Evolutionary conservation across 2,329 filamentous ascomycete genomes (phyloP).

Genomic region (Pestalotiopsis sp.): DNA sequence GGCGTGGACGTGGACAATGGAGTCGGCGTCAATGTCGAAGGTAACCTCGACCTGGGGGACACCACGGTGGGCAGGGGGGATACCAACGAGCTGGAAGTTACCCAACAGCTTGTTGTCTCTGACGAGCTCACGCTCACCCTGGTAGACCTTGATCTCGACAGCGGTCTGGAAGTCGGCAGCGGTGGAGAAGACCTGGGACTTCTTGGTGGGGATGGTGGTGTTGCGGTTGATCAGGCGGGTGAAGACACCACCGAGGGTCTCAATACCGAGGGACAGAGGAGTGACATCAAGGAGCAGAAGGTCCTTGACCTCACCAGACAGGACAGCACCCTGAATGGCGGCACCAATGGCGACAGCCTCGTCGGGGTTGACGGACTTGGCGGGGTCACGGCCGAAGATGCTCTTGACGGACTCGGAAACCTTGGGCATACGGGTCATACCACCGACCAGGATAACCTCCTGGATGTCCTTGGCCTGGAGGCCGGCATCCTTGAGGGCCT

Average conservation of each 20-base stretch:
- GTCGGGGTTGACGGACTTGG: conserved; percentile 98
- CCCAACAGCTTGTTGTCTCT: conserved; percentile 98
- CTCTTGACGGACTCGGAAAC: conserved; percentile 93
- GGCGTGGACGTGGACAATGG: conserved; percentile 95
- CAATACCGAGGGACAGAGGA: conserved; percentile 94
- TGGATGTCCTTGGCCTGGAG: conserved; percentile 92
- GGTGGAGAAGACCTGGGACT: conserved; percentile 97
- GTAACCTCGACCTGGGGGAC: conserved; percentile 97
- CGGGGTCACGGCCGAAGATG: conserved; percentile 94
- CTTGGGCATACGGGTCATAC: conserved; percentile 99
- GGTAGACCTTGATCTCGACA: conserved; percentile 99
- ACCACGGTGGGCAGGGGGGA: conserved; percentile 93
- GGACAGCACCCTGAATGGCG: conserved; percentile 94
- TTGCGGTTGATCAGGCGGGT: conserved; percentile 98
- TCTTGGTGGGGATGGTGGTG: conserved; percentile 99
- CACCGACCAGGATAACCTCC: conserved; percentile 96
- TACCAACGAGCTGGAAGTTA: conserved; percentile 99
- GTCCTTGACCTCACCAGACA: conserved; percentile 95
- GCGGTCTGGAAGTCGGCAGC: conserved; percentile 98
- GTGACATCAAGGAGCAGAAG: conserved; percentile 94
- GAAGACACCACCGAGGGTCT: conserved; percentile 97
- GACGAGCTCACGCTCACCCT: conserved; percentile 99
- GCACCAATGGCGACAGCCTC: conserved; percentile 98
- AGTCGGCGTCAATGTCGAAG: conserved; percentile 98
- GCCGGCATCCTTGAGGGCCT: conserved; percentile 94